Evolutionary conservation across 2,329 filamentous ascomycete genomes (phyloP).

Genomic region (Aspergillus fumigatiaffinis): DNA sequence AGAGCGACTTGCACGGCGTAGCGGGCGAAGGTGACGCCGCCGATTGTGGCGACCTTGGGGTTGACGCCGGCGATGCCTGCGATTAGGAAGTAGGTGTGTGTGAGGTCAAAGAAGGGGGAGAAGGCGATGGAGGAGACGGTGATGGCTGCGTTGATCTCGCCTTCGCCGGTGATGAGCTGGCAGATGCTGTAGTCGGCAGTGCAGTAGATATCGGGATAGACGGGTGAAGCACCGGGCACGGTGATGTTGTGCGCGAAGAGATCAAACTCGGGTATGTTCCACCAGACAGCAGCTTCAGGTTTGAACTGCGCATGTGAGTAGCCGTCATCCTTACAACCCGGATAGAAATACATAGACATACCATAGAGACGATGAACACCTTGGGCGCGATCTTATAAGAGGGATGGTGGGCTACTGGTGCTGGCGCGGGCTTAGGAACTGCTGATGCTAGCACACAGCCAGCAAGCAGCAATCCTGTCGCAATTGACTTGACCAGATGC

Average conservation of each 20-base stretch:
- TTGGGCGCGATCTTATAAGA: slow-evolving; percentile 32
- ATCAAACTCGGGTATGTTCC: slow-evolving; percentile 52
- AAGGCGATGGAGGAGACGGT: slow-evolving; percentile 62
- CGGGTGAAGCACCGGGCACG: slow-evolving; percentile 60
- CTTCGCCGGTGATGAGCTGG: slow-evolving; percentile 65
- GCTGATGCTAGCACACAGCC: slow-evolving; percentile 10
- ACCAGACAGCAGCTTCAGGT: slow-evolving; percentile 61
- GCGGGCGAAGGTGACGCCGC: slow-evolving; percentile 62
- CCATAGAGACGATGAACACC: slow-evolving; percentile 43
- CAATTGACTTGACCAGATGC: slow-evolving; percentile 13
- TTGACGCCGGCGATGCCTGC: slow-evolving; percentile 72
- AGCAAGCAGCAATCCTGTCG: slow-evolving; percentile 11
- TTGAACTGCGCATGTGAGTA: slow-evolving; percentile 47
- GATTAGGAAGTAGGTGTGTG: slow-evolving; percentile 65
- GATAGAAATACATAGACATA: slow-evolving; percentile 16
- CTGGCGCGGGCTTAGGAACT: not conserved
- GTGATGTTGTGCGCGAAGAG: slow-evolving; percentile 56
- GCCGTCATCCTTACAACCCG: not conserved
- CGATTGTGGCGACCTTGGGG: slow-evolving; percentile 63
- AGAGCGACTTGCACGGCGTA: slow-evolving; percentile 71
- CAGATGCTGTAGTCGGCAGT: slow-evolving; percentile 59
- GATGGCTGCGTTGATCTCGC: slow-evolving; percentile 70
- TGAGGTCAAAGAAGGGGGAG: slow-evolving; percentile 61
- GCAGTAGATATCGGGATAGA: slow-evolving; percentile 64
- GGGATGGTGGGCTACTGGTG: not conserved